Conservation (phyloP, 106 monocot genomes). For the Platanthera guangdongensis region DNA sequence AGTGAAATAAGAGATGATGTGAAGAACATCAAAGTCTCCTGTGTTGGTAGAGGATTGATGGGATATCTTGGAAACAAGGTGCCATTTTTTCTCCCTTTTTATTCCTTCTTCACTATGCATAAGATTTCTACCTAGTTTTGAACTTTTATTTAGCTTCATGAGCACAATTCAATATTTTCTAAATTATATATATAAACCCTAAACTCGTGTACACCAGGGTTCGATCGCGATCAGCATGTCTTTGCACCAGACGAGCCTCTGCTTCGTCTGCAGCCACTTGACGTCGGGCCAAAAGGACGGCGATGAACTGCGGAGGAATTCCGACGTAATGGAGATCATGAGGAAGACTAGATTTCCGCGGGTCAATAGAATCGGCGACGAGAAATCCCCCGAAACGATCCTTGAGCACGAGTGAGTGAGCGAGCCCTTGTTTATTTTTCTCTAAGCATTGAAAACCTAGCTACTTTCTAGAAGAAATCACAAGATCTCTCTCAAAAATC, state of each 20-base stretch:
- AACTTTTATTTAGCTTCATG: no score
- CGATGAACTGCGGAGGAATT: constrained; percentile 65
- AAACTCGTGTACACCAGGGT: constrained; percentile 31
- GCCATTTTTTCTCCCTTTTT: background rate
- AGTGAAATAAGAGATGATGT: constrained; percentile 47
- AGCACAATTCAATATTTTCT: background rate
- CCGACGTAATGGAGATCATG: constrained; percentile 77
- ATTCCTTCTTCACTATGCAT: no score
- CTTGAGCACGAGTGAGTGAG: constrained; percentile 65
- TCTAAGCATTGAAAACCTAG: background rate
- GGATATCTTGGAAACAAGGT: constrained; percentile 82
- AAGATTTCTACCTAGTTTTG: background rate
- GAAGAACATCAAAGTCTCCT: constrained; percentile 63
- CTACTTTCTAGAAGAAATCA: background rate
- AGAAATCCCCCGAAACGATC: constrained; percentile 60
- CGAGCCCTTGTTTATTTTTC: constrained; percentile 17
- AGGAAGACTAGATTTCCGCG: constrained; percentile 68
- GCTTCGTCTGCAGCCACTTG: constrained; percentile 74
- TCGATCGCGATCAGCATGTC: constrained; percentile 81
- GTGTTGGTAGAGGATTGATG: constrained; percentile 68
- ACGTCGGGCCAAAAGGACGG: constrained; percentile 76
- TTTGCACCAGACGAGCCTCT: constrained; percentile 70
- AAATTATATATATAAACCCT: background rate
- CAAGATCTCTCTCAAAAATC: background rate
- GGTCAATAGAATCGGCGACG: constrained; percentile 30